Percentiles rank a stretch among this genome's conserved stretches.
Evolutionary conservation across 257 asterid species (phyloP).

Genomic region (Anisodus acutangulus): DNA sequence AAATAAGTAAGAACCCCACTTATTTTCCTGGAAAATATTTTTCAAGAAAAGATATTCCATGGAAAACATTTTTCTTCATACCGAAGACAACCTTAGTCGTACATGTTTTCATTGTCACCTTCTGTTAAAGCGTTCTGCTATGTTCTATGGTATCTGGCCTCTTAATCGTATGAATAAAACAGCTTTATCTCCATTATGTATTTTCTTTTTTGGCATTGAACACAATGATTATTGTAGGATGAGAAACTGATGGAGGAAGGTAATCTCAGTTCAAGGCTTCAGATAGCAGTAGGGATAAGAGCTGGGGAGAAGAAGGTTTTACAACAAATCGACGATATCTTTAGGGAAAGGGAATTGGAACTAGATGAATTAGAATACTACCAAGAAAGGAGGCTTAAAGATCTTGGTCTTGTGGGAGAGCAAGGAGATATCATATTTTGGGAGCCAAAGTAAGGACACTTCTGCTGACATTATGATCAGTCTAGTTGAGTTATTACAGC

Average conservation of each 20-base stretch:
- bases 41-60: too few species aligned
- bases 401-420: constrained; percentile 96
- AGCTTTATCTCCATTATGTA: background rate
- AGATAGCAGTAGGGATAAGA: constrained; percentile 74
- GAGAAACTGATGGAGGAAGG: constrained; percentile 71
- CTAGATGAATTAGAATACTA: constrained; percentile 80
- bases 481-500: background rate
- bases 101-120: background rate
- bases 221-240: constrained; percentile 56
- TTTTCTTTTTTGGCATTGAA: background rate
- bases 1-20: too few species aligned
- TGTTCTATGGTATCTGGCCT: background rate
- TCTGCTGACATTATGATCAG: background rate
- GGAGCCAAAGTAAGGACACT: constrained; percentile 66
- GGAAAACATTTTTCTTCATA: too few species aligned
- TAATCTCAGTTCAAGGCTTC: constrained; percentile 64
- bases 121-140: background rate
- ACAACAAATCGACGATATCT: constrained; percentile 75
- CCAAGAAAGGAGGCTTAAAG: constrained; percentile 94
- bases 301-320: constrained; percentile 90
- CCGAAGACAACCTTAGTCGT: background rate
- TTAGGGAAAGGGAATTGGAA: constrained; percentile 74
- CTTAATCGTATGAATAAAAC: background rate
- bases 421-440: constrained; percentile 97
- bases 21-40: too few species aligned